Evolutionary conservation across 2,329 filamentous ascomycete species (phyloP).

Genomic region (Neonectria magnoliae): DNA sequence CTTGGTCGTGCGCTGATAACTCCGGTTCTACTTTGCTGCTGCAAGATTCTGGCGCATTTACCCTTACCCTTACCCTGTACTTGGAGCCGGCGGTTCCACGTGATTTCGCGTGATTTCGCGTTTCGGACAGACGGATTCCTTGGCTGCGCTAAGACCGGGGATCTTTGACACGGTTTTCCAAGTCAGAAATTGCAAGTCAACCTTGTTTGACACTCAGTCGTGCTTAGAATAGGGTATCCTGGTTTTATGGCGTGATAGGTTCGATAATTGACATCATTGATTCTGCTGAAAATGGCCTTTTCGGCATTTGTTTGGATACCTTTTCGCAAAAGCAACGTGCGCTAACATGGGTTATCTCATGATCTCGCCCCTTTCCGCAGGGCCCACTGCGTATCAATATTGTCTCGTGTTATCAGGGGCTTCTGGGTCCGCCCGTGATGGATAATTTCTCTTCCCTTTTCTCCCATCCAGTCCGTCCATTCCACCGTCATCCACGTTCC

Average conservation of each 20-base stretch:
- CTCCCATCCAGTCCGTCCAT: neutral
- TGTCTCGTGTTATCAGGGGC: neutral
- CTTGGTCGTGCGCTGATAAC: no score
- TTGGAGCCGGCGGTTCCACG: neutral
- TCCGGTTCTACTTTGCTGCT: no score
- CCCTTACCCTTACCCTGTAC: no score
- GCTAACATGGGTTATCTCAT: conserved; percentile 7
- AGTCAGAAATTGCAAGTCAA: no score
- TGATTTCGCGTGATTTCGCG: neutral
- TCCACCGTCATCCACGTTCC: neutral
- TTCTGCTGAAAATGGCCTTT: neutral
- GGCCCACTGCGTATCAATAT: neutral
- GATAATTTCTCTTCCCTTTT: neutral
- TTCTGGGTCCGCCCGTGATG: neutral
- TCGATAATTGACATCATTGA: neutral
- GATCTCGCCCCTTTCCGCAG: neutral
- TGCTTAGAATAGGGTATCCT: neutral
- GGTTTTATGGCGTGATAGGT: neutral
- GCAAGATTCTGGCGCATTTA: no score
- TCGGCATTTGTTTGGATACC: neutral
- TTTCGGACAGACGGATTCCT: neutral
- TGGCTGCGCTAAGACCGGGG: neutral
- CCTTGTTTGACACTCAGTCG: neutral
- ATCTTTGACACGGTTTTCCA: neutral
- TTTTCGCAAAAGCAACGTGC: neutral